Conservation (phyloP, 495 filamentous ascomycete species). For the Penicillium paradoxum region DNA sequence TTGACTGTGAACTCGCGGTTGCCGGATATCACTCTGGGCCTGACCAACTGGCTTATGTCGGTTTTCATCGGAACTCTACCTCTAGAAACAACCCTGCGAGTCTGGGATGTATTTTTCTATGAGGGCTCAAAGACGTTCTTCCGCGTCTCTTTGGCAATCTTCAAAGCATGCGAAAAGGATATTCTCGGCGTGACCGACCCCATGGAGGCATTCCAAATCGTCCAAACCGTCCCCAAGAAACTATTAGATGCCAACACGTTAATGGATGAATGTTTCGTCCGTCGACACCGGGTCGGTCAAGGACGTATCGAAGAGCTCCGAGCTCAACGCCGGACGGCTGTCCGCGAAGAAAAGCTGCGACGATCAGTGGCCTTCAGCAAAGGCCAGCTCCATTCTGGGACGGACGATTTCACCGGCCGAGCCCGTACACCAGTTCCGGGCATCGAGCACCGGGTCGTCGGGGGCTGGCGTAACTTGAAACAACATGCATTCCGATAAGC, state of each 20-base stretch:
- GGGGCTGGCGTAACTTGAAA: constrained; percentile 39
- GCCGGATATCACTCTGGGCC: constrained; percentile 85
- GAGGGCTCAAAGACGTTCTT: constrained; percentile 96
- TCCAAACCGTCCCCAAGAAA: constrained; percentile 80
- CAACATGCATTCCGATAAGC: constrained; percentile 37
- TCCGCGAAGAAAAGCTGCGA: constrained; percentile 43
- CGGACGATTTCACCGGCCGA: constrained; percentile 34
- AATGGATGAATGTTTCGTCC: constrained; percentile 73
- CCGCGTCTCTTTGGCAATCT: constrained; percentile 82
- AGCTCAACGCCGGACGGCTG: constrained; percentile 35
- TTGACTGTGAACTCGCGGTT: constrained; percentile 56
- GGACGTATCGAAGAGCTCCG: constrained; percentile 44
- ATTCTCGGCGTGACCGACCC: constrained; percentile 77
- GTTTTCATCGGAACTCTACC: constrained; percentile 90
- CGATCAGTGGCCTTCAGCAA: constrained; percentile 38
- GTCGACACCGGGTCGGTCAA: constrained; percentile 80
- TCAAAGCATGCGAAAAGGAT: constrained; percentile 82
- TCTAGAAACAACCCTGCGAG: constrained; percentile 81
- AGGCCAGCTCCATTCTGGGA: constrained; percentile 35
- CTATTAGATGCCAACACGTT: constrained; percentile 76
- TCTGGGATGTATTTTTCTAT: constrained; percentile 96
- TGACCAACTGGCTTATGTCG: constrained; percentile 98
- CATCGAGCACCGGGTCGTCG: constrained; percentile 35
- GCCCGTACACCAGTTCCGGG: constrained; percentile 30
- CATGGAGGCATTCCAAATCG: constrained; percentile 94